Evolutionary conservation across 345 rosid genomes (phyloP).

Genomic region (Salix arbutifolia): DNA sequence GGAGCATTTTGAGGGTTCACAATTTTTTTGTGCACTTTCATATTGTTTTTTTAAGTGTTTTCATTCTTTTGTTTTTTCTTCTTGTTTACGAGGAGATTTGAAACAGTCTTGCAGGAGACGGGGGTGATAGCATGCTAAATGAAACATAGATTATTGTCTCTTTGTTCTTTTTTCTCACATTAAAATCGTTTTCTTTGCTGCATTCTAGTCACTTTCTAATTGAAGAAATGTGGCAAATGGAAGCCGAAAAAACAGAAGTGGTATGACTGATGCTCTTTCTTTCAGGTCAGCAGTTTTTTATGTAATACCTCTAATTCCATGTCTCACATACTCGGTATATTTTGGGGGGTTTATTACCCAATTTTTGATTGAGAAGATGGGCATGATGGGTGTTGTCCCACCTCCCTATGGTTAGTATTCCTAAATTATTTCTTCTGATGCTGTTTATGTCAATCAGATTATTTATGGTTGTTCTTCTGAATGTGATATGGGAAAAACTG

Average conservation of each 20-base stretch:
- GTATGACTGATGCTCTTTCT: slow-evolving; percentile 28
- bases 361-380: slow-evolving; percentile 89
- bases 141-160: background rate
- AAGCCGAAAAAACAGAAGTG: background rate
- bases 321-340: slow-evolving; percentile 61
- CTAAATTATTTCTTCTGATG: slow-evolving; percentile 16
- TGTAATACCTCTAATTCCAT: slow-evolving; percentile 67
- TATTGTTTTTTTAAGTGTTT: background rate
- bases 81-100: background rate
- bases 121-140: background rate
- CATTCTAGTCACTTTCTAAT: background rate
- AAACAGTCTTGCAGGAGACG: background rate
- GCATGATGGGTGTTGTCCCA: slow-evolving; percentile 92
- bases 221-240: background rate
- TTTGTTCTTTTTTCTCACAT: background rate
- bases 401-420: slow-evolving; percentile 83
- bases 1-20: background rate
- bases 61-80: background rate
- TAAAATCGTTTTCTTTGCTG: background rate
- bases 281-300: slow-evolving; percentile 71
- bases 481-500: background rate
- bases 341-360: slow-evolving; percentile 79
- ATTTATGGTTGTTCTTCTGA: background rate
- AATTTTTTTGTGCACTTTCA: background rate
- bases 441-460: background rate